Percentiles rank a stretch among this genome's conserved stretches.
These are phyloP conservation scores for Elongisporangium prolatum DNA, from an alignment of 352 stramenopile genomes.

Conservation along the genomic window DNA sequence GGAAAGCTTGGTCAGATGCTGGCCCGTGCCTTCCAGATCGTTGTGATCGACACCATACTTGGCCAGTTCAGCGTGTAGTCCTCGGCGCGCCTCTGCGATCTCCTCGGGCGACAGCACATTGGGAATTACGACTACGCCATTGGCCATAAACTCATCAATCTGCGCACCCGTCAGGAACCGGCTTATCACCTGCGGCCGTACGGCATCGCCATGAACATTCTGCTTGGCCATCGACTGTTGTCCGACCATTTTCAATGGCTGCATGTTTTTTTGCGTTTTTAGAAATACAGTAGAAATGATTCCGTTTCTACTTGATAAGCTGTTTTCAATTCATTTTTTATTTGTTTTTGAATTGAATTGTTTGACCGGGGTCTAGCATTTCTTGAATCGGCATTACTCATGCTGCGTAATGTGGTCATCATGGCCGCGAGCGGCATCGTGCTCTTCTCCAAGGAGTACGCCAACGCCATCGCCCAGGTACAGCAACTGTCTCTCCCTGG, in stretches of 20 bases:
- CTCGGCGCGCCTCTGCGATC: conserved; percentile 41
- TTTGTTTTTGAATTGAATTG: not conserved
- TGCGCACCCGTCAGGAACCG: conserved; percentile 46
- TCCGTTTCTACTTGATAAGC: not conserved
- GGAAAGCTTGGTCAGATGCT: conserved; percentile 76
- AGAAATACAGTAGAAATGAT: conserved; percentile 2
- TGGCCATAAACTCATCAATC: conserved; percentile 52
- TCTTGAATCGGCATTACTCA: conserved; percentile 12
- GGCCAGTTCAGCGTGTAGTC: conserved; percentile 58
- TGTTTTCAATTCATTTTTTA: too few species aligned
- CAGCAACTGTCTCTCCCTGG: not conserved
- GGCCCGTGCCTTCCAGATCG: conserved; percentile 54
- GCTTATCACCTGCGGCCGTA: conserved; percentile 13
- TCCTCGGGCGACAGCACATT: conserved; percentile 61
- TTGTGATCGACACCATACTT: conserved; percentile 72
- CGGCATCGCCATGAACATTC: conserved; percentile 5
- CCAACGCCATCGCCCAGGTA: conserved; percentile 83
- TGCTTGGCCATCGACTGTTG: not conserved
- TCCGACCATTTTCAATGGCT: not conserved
- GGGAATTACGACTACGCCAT: conserved; percentile 72
- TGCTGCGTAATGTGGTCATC: conserved; percentile 92
- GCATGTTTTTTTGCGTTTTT: not conserved
- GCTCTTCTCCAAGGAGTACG: conserved; percentile 92
- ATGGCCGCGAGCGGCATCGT: conserved; percentile 91
- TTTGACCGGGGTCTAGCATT: not conserved